A percentile compares a stretch with the other conserved stretches of the same genome.
Evolutionary conservation across 202 grass and related monocot genomes (phyloP).

Genomic region (Elaeis oleifera): DNA sequence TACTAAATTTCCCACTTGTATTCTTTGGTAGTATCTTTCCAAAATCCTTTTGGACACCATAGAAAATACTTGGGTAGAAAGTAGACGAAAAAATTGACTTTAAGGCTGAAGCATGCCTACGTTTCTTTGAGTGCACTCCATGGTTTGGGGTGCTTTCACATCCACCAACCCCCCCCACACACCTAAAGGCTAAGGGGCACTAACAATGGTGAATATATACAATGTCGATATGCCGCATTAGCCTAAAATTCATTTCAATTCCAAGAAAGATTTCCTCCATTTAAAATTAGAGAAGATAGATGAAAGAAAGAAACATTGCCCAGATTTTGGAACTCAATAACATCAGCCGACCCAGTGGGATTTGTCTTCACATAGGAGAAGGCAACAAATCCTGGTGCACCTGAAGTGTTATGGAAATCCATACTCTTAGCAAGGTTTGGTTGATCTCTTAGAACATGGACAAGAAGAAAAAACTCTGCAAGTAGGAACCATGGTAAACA

Average conservation of each 20-base stretch:
- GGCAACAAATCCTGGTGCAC: no score
- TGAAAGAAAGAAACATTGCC: no score
- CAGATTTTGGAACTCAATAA: no score
- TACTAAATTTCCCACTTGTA: background rate
- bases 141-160: constrained; percentile 29
- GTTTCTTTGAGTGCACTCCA: constrained; percentile 98
- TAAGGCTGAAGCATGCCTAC: constrained; percentile 15
- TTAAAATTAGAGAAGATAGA: no score
- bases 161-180: constrained; percentile 37
- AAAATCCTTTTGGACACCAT: background rate
- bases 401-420: background rate
- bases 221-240: background rate
- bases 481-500: no score
- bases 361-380: no score
- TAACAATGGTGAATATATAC: constrained; percentile 3
- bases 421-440: no score
- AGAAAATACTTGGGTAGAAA: background rate
- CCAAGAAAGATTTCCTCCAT: no score
- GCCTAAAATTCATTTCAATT: no score
- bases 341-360: no score
- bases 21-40: background rate
- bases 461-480: no score
- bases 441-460: no score
- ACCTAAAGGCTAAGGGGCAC: background rate
- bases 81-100: constrained; percentile 15